Evolutionary conservation across 345 rosid species (phyloP), one percentile per base, ranked within the genome.

Genomic region (Gossypium ekmanianum): DNA sequence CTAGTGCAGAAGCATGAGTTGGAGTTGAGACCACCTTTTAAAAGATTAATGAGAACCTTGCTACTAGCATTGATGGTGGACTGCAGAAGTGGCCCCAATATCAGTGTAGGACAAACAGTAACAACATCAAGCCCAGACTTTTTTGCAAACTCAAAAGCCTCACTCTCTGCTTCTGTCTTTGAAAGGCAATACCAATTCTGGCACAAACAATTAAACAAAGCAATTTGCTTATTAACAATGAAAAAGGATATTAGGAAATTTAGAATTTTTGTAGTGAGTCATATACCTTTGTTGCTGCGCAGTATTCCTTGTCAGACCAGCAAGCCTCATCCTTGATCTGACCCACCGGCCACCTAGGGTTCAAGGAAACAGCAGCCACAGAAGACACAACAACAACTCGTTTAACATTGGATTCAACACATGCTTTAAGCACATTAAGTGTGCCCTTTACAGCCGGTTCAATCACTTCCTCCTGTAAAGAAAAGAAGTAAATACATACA

Each of bases 111-210:
- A 48, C 88, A 87, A 29, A 89, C 61, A 0, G 87, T 76, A 11
- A 91, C 86, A 1, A 91, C 75, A 76, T 89, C 80, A 47, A 93
- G 87, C 29, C 90, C 90, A 16, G 43, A 80, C 71, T 18, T 83
- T 67, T 82, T 88, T 9, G 87, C 91, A 63, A 76, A 93, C 41
- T 86, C 90, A 20, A 88, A 72, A 76, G 95, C 97, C 82, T 87
- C 85, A 62, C 79, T 85, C 74, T 93, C 98, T 16, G 97, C 97
- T 83, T 75, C 82, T 62, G 94, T 87, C 79, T 93, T 93, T 3
- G 97, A 80, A 70, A 86, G 74, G 78, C 81, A 82, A 79, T 93
- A 91, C 97, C 94, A 88, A 22, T 87, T 87, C 97, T 93, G 83
- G 75, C 11, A 67, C 51, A 83, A 50, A 75, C 39, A 52, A 41